Evolutionary conservation across 371 early-diverging fungal species (phyloP), one percentile per base, ranked within the genome.

Genomic region (Mucor velutinosus): DNA sequence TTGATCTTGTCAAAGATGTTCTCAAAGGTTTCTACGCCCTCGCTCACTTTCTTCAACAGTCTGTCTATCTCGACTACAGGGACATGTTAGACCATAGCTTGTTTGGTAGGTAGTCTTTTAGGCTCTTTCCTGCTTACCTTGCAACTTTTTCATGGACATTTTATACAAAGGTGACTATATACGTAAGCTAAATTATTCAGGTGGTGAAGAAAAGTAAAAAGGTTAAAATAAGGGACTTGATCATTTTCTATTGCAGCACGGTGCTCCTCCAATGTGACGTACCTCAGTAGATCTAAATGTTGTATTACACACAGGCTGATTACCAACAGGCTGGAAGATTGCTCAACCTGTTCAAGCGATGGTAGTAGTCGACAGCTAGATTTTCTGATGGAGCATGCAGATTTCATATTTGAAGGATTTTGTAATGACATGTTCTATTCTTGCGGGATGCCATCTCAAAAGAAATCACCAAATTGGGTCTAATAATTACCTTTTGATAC

Each of bases 1-100:
- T 93, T 85, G 25, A 99, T 89, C 79, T 99, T 98, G 53, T 94
- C 95, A 74, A 92, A 91, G 63, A 92, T 94, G 39, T 83, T 87
- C 67, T 98, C 96, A 86, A 98, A 97, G 30, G 92, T 90, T 61
- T 95, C 95, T 27, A 99, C 94, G 15, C 99, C 99, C 82, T 97
- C 97, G 60, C 92, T 79, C 33, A 99, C 97, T 78, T 95, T 95
- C 75, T 99, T 99, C 62, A 97, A 86, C 57, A 92, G 89, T 72
- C 93, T 87, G 69, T 99, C 99, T 78, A 73, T 73, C 49, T 73
- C 73, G 51, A 65, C 73, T 67, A 65, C 7, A 30, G 29, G 45
- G 41, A 56, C 11, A 45, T 49, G 60, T 39, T 21, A 23, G 6
- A n/a, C 3, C 37, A 35, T 12, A 41, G 27, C 29, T 53, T 23